A percentile compares a stretch with the other conserved stretches of the same genome.
phyloP scores from a whole-genome alignment of 768 basidiomycete species.

The Rubroboletus satanas region DNA sequence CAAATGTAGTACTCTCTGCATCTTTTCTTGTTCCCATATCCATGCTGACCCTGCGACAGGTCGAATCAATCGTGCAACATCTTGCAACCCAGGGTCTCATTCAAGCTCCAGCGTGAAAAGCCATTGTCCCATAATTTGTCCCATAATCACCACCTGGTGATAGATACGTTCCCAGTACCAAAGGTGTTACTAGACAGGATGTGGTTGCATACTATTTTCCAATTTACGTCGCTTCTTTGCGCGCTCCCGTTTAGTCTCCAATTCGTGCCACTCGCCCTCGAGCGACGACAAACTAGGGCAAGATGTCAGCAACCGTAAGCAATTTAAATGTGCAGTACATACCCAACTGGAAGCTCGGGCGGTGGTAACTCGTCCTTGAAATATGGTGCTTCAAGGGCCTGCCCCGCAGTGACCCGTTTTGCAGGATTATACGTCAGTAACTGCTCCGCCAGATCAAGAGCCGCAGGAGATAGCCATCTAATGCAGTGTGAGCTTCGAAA shows the following conservation, averaged over 20 bases:
- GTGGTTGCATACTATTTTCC: conserved; percentile 44
- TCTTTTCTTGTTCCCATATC: neutral
- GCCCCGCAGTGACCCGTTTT: conserved; percentile 68
- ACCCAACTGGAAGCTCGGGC: conserved; percentile 77
- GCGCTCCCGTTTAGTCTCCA: conserved; percentile 90
- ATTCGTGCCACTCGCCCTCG: conserved; percentile 97
- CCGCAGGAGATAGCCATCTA: conserved; percentile 85
- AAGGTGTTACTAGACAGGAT: conserved; percentile 29
- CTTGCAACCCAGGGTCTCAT: conserved; percentile 71
- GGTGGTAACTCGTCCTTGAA: conserved; percentile 77
- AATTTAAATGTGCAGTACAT: conserved; percentile 29
- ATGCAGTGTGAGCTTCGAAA: neutral
- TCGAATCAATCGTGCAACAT: conserved; percentile 84
- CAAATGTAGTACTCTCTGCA: conserved; percentile 55
- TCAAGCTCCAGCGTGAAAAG: conserved; percentile 26
- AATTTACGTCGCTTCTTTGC: conserved; percentile 73
- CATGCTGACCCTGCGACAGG: conserved; percentile 40
- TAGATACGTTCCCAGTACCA: conserved; percentile 17
- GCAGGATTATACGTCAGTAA: conserved; percentile 80
- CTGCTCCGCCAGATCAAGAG: conserved; percentile 80
- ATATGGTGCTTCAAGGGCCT: conserved; percentile 81
- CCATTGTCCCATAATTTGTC: conserved; percentile 4
- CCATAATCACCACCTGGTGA: conserved; percentile 8
- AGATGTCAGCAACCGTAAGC: conserved; percentile 3
- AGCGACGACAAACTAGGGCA: conserved; percentile 62